These are phyloP conservation scores for Neonectria hederae DNA, from an alignment of 2,329 filamentous ascomycete genomes.

Conservation along the genomic window DNA sequence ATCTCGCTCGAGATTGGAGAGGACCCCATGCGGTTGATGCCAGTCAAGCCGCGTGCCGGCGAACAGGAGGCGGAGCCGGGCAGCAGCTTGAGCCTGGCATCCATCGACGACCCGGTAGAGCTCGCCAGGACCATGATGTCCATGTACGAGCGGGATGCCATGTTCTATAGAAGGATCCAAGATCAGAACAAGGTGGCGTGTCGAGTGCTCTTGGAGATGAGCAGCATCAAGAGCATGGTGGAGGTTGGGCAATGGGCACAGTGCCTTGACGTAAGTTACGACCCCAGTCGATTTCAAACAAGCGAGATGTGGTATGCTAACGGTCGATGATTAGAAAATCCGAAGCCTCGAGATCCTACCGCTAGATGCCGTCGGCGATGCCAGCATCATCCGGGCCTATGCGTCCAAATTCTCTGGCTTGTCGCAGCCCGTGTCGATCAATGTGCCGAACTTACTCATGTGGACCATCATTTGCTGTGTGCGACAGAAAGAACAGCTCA, in stretches of 20 bases:
- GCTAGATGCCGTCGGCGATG: constrained; percentile 76
- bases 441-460: constrained; percentile 89
- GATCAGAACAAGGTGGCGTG: constrained; percentile 67
- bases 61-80: constrained; percentile 53
- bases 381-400: constrained; percentile 79
- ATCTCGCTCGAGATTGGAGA: constrained; percentile 88
- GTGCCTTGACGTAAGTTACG: constrained; percentile 64
- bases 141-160: constrained; percentile 69
- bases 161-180: constrained; percentile 68
- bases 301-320: constrained; percentile 26
- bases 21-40: constrained; percentile 79
- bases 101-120: constrained; percentile 69
- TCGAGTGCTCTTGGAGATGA: constrained; percentile 67
- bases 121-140: constrained; percentile 69
- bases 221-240: constrained; percentile 66
- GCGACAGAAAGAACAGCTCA: constrained; percentile 77
- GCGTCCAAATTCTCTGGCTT: constrained; percentile 84
- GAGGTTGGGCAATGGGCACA: constrained; percentile 65
- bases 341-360: constrained; percentile 81
- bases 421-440: constrained; percentile 83
- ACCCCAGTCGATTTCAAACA: neutral
- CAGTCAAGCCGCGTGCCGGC: constrained; percentile 75
- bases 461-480: constrained; percentile 93
- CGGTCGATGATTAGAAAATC: constrained; percentile 68
- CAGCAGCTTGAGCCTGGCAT: constrained; percentile 68